Evolutionary conservation across 192 early-diverging fungal genomes (phyloP).

Genomic region (Backusella westeae): DNA sequence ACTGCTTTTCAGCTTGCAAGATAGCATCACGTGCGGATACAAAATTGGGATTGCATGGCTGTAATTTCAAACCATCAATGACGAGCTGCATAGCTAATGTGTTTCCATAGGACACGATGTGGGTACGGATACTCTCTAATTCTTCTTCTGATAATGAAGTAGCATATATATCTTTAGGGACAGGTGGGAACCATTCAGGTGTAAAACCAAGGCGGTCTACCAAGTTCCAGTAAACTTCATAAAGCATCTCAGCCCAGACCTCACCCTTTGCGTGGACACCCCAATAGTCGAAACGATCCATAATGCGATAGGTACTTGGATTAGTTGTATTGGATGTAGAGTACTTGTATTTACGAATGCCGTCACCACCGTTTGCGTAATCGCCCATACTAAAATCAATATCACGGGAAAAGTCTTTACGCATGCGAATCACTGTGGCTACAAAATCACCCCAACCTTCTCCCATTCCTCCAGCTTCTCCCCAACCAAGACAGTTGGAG

Average conservation of each 20-base stretch:
- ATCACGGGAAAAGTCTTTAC: constrained; percentile 48
- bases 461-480: constrained; percentile 89
- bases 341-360: constrained; percentile 87
- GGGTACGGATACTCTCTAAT: constrained; percentile 28
- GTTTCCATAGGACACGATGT: constrained; percentile 59
- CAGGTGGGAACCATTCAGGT: constrained; percentile 54
- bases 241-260: constrained; percentile 93
- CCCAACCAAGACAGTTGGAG: constrained; percentile 83
- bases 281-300: constrained; percentile 84
- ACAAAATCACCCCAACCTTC: constrained; percentile 97
- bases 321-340: constrained; percentile 74
- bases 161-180: background rate
- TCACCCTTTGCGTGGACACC: constrained; percentile 89
- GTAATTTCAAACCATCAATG: constrained; percentile 73
- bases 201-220: constrained; percentile 58
- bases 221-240: constrained; percentile 79
- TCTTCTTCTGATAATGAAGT: constrained; percentile 11
- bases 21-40: constrained; percentile 74
- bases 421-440: constrained; percentile 76
- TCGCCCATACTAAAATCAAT: constrained; percentile 78
- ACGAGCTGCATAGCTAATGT: constrained; percentile 68
- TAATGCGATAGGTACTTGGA: constrained; percentile 75
- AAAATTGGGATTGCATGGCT: constrained; percentile 76
- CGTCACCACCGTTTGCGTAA: constrained; percentile 78
- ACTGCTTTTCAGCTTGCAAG: constrained; percentile 58